A percentile compares a stretch with the other conserved stretches of the same genome.
Conservation (phyloP, 345 rosid genomes). For the Nephelium lappaceum region DNA sequence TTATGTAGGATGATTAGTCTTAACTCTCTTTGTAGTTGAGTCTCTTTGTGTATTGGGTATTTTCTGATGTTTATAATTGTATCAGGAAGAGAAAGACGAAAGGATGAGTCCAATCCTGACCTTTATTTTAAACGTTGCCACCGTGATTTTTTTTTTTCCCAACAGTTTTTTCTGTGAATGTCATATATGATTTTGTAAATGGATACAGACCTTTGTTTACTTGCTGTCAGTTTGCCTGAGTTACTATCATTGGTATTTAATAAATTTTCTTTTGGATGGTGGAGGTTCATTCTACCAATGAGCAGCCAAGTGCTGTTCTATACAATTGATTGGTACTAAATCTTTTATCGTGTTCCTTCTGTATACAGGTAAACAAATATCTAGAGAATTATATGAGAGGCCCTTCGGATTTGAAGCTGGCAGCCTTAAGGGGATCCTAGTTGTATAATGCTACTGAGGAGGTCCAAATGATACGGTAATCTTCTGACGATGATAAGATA, state of each 20-base stretch:
- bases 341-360: constrained; percentile 13
- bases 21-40: not conserved
- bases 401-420: constrained; percentile 79
- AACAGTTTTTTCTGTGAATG: not conserved
- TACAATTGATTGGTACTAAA: not conserved
- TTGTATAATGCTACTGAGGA: constrained; percentile 61
- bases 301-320: constrained; percentile 3
- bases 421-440: constrained; percentile 71
- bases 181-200: not conserved
- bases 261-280: not conserved
- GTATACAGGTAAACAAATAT: constrained; percentile 64
- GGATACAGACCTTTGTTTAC: not conserved
- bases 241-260: not conserved
- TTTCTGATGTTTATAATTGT: constrained; percentile 25
- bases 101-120: constrained; percentile 68
- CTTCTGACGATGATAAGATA: constrained; percentile 66
- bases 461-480: constrained; percentile 55
- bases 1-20: not conserved
- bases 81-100: constrained; percentile 75
- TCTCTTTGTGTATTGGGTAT: not conserved
- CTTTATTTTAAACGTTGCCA: constrained; percentile 67
- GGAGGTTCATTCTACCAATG: constrained; percentile 2
- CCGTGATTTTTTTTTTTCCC: constrained; percentile 48
- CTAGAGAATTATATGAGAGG: constrained; percentile 79
- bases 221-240: not conserved